phyloP scores from a whole-genome alignment of 345 rosid genomes.

The Citropsis articulata region DNA sequence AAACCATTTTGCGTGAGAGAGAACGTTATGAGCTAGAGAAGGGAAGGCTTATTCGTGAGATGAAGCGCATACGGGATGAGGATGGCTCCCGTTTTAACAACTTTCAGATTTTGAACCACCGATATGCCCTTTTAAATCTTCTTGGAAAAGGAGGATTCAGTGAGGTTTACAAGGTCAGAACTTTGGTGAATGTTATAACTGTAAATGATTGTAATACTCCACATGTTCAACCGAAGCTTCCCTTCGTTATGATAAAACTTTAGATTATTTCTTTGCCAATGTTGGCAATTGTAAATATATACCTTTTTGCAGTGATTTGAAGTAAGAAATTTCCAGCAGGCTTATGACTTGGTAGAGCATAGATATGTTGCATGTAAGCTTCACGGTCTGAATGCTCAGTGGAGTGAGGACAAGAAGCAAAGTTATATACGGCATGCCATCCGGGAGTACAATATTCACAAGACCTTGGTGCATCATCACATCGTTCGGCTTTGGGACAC shows the following conservation, averaged over 20 bases:
- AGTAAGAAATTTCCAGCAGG: conserved; percentile 81
- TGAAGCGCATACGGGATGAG: conserved; percentile 97
- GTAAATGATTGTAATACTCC: conserved; percentile 15
- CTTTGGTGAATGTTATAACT: conserved; percentile 18
- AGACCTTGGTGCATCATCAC: conserved; percentile 94
- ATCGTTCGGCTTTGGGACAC: conserved; percentile 99
- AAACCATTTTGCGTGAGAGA: conserved; percentile 83
- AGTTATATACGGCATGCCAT: conserved; percentile 96
- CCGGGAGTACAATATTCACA: conserved; percentile 94
- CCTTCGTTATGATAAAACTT: conserved; percentile 13
- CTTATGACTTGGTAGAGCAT: conserved; percentile 94
- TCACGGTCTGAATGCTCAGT: conserved; percentile 96
- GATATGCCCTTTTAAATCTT: conserved; percentile 94
- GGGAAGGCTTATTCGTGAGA: conserved; percentile 95
- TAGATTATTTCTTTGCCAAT: conserved; percentile 37
- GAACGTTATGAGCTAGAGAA: conserved; percentile 95
- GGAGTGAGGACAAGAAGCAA: conserved; percentile 99
- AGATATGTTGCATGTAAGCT: conserved; percentile 98
- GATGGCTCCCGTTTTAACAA: conserved; percentile 98
- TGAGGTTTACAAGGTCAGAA: conserved; percentile 98
- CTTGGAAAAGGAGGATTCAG: conserved; percentile 99
- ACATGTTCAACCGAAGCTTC: conserved; percentile 11
- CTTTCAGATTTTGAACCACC: conserved; percentile 79
- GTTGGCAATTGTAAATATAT: conserved; percentile 57
- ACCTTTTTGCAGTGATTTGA: conserved; percentile 63